A percentile compares a stretch with the other conserved stretches of the same genome.
These are phyloP conservation scores for Aureobasidium sp. DNA, from an alignment of 2,329 filamentous ascomycete genomes.

Conservation along the genomic window DNA sequence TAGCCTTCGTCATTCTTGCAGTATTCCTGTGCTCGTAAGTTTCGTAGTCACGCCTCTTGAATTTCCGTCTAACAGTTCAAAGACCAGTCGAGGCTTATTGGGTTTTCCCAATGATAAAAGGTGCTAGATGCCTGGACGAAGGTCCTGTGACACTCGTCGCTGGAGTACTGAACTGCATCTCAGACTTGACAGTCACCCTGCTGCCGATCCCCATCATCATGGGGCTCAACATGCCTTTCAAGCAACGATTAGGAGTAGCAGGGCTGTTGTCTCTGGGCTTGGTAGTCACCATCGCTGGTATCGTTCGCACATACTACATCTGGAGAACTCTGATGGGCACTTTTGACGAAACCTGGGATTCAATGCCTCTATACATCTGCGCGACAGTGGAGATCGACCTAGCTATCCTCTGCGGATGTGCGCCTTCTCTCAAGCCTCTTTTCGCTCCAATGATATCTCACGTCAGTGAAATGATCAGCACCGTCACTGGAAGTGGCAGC, in stretches of 20 bases:
- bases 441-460: slow-evolving; percentile 1
- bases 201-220: slow-evolving; percentile 39
- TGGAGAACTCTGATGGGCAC: slow-evolving; percentile 34
- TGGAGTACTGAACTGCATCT: slow-evolving; percentile 38
- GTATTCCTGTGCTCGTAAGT: slow-evolving; percentile 36
- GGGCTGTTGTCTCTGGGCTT: slow-evolving; percentile 18
- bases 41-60: no score
- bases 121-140: slow-evolving; percentile 36
- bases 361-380: slow-evolving; percentile 41
- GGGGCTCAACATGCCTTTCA: slow-evolving; percentile 36
- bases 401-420: slow-evolving; percentile 36
- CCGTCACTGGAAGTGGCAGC: neutral
- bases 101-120: slow-evolving; percentile 28
- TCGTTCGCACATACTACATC: slow-evolving; percentile 38
- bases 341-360: slow-evolving; percentile 40
- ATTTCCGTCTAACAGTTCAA: slow-evolving; percentile 13
- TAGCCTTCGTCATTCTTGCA: slow-evolving; percentile 32
- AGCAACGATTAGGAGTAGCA: slow-evolving; percentile 26
- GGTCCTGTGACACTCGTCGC: slow-evolving; percentile 32
- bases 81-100: slow-evolving; percentile 38
- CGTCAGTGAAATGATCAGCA: slow-evolving; percentile 9
- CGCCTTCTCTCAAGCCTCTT: slow-evolving; percentile 30
- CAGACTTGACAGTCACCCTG: slow-evolving; percentile 36
- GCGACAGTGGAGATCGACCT: slow-evolving; percentile 41
- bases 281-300: slow-evolving; percentile 24